Conservation (phyloP, 139 green algal species). For the Chlorella vulgaris region DNA sequence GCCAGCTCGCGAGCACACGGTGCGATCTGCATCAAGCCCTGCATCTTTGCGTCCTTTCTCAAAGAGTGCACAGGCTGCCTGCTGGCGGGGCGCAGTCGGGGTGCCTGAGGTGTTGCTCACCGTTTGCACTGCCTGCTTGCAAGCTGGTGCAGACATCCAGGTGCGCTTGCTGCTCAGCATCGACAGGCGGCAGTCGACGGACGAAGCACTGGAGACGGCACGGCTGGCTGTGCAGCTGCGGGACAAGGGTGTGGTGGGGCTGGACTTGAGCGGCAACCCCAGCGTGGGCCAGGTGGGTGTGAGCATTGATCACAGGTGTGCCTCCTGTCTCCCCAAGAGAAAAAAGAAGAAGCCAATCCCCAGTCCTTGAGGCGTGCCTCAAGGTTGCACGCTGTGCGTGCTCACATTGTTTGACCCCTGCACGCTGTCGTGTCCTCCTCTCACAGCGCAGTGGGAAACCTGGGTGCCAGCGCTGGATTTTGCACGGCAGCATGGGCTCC, state of each 20-base stretch:
- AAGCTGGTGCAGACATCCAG: slow-evolving; percentile 33
- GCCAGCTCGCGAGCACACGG: background rate
- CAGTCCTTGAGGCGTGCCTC: no score
- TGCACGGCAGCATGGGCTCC: slow-evolving; percentile 61
- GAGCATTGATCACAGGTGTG: background rate
- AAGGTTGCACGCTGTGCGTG: no score
- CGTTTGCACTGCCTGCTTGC: no score
- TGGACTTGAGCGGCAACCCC: slow-evolving; percentile 84
- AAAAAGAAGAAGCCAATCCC: no score
- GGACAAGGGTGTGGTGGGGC: slow-evolving; percentile 59
- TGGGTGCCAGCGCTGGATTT: slow-evolving; percentile 61
- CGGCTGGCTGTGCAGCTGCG: slow-evolving; percentile 47
- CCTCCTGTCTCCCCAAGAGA: no score
- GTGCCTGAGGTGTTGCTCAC: no score
- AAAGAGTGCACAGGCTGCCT: no score
- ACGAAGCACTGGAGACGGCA: slow-evolving; percentile 70
- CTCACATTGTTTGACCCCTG: background rate
- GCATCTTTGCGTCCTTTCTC: no score
- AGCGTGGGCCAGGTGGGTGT: slow-evolving; percentile 42
- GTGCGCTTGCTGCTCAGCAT: slow-evolving; percentile 83
- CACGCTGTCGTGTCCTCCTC: background rate
- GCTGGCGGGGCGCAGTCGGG: no score
- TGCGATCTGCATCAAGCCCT: no score
- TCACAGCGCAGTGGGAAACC: slow-evolving; percentile 51
- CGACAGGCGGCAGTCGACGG: slow-evolving; percentile 67